These are phyloP conservation scores for Cercophora scortea DNA, from an alignment of 495 filamentous ascomycete genomes.

Conservation along the genomic window DNA sequence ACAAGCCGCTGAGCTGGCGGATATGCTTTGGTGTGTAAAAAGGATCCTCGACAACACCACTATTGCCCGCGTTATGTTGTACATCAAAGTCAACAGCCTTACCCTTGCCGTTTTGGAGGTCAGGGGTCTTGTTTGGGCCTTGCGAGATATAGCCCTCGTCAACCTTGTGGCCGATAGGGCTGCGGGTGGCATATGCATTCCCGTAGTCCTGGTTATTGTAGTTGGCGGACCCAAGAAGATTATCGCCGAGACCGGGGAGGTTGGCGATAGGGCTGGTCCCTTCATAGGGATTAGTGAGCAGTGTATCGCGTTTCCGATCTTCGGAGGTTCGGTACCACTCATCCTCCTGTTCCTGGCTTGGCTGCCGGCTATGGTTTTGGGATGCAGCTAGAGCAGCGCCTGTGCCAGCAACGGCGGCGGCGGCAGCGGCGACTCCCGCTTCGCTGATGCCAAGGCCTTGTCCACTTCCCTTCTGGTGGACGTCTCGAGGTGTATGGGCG, in stretches of 20 bases:
- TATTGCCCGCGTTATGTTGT: constrained; percentile 42
- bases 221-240: constrained; percentile 31
- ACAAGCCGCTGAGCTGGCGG: constrained; percentile 78
- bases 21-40: constrained; percentile 52
- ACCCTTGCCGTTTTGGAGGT: constrained; percentile 35
- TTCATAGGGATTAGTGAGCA: constrained; percentile 52
- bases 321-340: constrained; percentile 48
- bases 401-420: not conserved
- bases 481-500: constrained; percentile 4
- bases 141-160: constrained; percentile 93
- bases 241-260: constrained; percentile 40
- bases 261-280: constrained; percentile 45
- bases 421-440: constrained; percentile 10
- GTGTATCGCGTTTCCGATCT: constrained; percentile 48
- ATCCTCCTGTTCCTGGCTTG: constrained; percentile 42
- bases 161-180: constrained; percentile 36
- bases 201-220: constrained; percentile 28
- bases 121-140: constrained; percentile 63
- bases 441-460: constrained; percentile 26
- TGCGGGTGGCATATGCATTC: constrained; percentile 36
- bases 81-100: constrained; percentile 54
- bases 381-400: constrained; percentile 34
- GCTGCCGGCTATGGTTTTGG: constrained; percentile 38
- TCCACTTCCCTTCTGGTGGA: constrained; percentile 7
- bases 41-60: constrained; percentile 45